Conservation (phyloP, 805 yeast genomes). For the Huiozyma sinensis region DNA sequence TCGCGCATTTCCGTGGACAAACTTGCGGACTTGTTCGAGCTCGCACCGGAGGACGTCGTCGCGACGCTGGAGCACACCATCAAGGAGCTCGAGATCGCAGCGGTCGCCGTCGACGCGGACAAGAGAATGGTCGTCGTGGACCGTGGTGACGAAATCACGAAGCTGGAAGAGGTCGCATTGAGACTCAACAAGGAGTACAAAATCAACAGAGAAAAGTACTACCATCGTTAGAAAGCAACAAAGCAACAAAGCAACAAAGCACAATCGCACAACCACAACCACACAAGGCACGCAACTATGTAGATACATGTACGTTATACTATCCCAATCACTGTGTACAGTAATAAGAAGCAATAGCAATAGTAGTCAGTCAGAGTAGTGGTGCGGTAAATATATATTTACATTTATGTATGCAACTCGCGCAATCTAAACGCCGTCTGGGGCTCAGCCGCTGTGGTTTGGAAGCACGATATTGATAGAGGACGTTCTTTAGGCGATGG, state of each 20-base stretch:
- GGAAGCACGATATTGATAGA: too few relatives aligned
- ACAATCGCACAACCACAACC: neutral
- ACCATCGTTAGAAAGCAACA: slow-evolving; percentile 1
- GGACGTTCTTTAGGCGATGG: too few relatives aligned
- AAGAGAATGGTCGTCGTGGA: slow-evolving; percentile 55
- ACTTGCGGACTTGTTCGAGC: slow-evolving; percentile 56
- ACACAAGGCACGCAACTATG: neutral
- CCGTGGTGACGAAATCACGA: slow-evolving; percentile 69
- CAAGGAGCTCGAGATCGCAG: slow-evolving; percentile 70
- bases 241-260: neutral
- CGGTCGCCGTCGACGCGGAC: slow-evolving; percentile 43
- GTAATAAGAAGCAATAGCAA: too few relatives aligned
- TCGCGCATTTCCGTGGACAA: slow-evolving; percentile 59
- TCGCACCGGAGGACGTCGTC: slow-evolving; percentile 44
- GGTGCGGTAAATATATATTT: too few relatives aligned
- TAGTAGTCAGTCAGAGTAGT: too few relatives aligned
- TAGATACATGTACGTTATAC: too few relatives aligned
- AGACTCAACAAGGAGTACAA: slow-evolving; percentile 41
- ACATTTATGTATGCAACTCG: too few relatives aligned
- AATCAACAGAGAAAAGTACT: slow-evolving; percentile 26
- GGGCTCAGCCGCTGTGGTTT: too few relatives aligned
- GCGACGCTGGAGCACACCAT: slow-evolving; percentile 67
- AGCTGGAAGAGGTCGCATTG: slow-evolving; percentile 79
- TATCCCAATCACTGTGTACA: too few relatives aligned
- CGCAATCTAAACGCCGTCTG: too few relatives aligned